These are phyloP conservation scores for Arachnomyces sp. DNA, from an alignment of 2,329 filamentous ascomycete genomes.

Conservation along the genomic window DNA sequence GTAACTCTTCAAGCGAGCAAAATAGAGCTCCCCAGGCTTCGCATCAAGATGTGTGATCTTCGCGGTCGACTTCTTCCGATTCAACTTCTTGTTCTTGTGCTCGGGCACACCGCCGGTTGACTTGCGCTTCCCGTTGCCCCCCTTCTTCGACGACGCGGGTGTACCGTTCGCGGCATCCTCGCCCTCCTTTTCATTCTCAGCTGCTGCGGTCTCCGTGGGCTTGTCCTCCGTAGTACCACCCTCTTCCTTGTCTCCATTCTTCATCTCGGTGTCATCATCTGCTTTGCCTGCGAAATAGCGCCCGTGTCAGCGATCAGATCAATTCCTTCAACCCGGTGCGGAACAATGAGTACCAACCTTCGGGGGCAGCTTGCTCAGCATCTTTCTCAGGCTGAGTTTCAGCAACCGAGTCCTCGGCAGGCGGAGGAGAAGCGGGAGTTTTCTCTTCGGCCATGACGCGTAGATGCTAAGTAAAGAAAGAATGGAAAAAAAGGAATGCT, in stretches of 20 bases:
- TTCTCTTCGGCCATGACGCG: constrained; percentile 34
- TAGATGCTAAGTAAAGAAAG: constrained; percentile 12
- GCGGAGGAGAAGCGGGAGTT: constrained; percentile 23
- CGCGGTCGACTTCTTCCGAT: constrained; percentile 72
- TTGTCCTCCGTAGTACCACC: constrained; percentile 14
- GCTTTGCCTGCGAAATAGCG: constrained; percentile 8
- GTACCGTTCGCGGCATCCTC: constrained; percentile 35
- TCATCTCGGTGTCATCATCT: constrained; percentile 20
- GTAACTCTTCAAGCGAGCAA: constrained; percentile 89
- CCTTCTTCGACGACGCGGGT: constrained; percentile 42
- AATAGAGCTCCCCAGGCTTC: constrained; percentile 82
- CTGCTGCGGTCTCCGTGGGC: constrained; percentile 20
- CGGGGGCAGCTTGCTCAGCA: constrained; percentile 13
- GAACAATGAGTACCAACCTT: neutral
- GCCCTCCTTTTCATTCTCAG: constrained; percentile 16
- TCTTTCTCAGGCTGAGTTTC: constrained; percentile 22
- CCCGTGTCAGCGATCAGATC: too few relatives aligned
- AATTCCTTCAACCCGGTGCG: neutral
- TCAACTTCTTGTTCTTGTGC: constrained; percentile 69
- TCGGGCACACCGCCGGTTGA: constrained; percentile 57
- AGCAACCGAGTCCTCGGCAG: constrained; percentile 23
- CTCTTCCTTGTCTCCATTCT: constrained; percentile 17
- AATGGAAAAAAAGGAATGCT: constrained; percentile 8
- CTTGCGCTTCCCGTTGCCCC: constrained; percentile 56
- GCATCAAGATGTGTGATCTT: constrained; percentile 67